Percentiles rank a stretch among this genome's conserved stretches.
These are phyloP conservation scores for Hylodesmum podocarpum DNA, from an alignment of 306 rosid genomes.

Conservation along the genomic window DNA sequence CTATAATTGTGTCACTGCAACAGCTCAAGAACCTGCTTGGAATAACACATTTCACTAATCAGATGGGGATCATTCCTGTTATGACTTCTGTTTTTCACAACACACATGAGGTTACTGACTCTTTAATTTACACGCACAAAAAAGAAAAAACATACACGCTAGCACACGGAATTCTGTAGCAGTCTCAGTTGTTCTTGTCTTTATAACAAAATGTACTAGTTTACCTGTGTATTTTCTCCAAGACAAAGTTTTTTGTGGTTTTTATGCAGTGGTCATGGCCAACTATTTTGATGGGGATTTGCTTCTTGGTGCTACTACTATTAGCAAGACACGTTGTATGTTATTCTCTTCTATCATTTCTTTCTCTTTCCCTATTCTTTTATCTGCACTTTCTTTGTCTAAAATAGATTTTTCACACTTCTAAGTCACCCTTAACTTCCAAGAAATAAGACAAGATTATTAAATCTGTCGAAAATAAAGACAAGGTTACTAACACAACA, in stretches of 20 bases:
- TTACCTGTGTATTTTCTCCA: neutral
- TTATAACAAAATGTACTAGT: neutral
- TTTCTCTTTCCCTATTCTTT: neutral
- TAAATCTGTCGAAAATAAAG: too few species aligned
- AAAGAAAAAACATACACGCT: too few species aligned
- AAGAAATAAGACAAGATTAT: neutral
- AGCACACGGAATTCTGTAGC: neutral
- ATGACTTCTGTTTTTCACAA: conserved; percentile 69
- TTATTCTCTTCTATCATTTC: neutral
- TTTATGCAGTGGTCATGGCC: conserved; percentile 99
- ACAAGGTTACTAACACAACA: neutral
- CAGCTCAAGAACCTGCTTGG: conserved; percentile 92
- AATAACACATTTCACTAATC: conserved; percentile 68
- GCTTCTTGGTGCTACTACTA: conserved; percentile 76
- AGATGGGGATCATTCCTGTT: conserved; percentile 81
- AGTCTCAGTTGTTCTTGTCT: neutral
- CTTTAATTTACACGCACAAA: neutral
- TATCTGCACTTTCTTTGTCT: neutral
- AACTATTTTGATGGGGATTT: conserved; percentile 82
- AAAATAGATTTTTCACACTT: neutral
- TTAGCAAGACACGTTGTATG: conserved; percentile 78
- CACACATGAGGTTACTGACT: conserved; percentile 56
- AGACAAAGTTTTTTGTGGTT: neutral
- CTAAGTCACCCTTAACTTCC: neutral
- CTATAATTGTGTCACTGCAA: conserved; percentile 86